phyloP scores from a whole-genome alignment of 1,139 yeast species.

The Scheffersomyces quercinus region DNA sequence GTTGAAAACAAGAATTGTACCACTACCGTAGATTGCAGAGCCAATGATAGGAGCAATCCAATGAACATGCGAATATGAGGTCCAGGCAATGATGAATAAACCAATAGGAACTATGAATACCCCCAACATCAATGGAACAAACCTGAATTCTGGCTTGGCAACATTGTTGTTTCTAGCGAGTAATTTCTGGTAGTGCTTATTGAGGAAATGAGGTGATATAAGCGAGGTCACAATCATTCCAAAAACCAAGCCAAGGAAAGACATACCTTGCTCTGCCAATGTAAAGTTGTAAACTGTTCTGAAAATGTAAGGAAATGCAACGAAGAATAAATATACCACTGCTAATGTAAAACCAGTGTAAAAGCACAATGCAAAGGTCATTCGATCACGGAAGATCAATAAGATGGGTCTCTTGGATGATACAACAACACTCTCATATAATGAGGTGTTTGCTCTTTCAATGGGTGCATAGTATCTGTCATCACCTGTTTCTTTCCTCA shows the following conservation, averaged over 20 bases:
- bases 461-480: slow-evolving; percentile 46
- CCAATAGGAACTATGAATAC: slow-evolving; percentile 7
- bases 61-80: slow-evolving; percentile 7
- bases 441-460: slow-evolving; percentile 30
- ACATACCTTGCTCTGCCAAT: slow-evolving; percentile 40
- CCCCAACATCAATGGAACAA: not conserved
- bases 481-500: slow-evolving; percentile 17
- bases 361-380: slow-evolving; percentile 60
- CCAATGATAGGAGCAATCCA: slow-evolving; percentile 12
- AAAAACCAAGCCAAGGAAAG: slow-evolving; percentile 52
- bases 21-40: slow-evolving; percentile 3
- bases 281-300: slow-evolving; percentile 46
- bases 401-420: slow-evolving; percentile 56
- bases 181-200: not conserved
- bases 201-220: not conserved
- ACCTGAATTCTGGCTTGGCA: slow-evolving; percentile 1
- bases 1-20: slow-evolving; percentile 8
- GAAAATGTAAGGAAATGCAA: slow-evolving; percentile 61
- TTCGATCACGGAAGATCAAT: slow-evolving; percentile 56
- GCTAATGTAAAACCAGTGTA: slow-evolving; percentile 64
- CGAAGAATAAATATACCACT: slow-evolving; percentile 61
- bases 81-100: slow-evolving; percentile 12
- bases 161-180: slow-evolving; percentile 1
- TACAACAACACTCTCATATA: slow-evolving; percentile 30
- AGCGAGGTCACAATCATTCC: slow-evolving; percentile 37